A percentile compares a stretch with the other conserved stretches of the same genome.
Conservation (phyloP, 352 stramenopile species). For the Globisporangium alternatum region DNA sequence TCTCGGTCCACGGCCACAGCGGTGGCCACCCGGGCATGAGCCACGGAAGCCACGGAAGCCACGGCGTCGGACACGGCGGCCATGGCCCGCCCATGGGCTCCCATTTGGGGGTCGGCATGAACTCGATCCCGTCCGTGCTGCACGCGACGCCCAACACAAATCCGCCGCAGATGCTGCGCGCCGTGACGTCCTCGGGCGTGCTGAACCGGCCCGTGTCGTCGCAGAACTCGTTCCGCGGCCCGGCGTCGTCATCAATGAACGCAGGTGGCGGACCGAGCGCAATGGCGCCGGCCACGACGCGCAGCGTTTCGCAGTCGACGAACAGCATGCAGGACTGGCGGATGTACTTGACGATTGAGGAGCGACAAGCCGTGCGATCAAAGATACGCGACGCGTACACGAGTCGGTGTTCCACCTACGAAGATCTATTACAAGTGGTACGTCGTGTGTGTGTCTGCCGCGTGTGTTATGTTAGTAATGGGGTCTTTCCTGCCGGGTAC, state of each 20-base stretch:
- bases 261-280: conserved; percentile 15
- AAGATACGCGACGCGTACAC: conserved; percentile 88
- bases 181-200: conserved; percentile 77
- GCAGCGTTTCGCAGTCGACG: conserved; percentile 58
- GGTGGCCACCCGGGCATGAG: conserved; percentile 23
- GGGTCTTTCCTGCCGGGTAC: neutral
- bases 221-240: conserved; percentile 24
- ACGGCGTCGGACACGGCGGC: neutral
- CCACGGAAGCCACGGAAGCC: conserved; percentile 23
- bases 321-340: conserved; percentile 83
- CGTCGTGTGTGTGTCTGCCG: conserved; percentile 2
- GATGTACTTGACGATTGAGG: conserved; percentile 90
- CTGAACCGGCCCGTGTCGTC: conserved; percentile 59
- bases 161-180: conserved; percentile 80
- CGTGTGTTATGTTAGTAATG: conserved; percentile 5
- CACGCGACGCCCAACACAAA: conserved; percentile 66
- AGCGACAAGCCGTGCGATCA: conserved; percentile 82
- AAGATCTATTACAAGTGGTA: conserved; percentile 88
- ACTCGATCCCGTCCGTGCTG: conserved; percentile 76
- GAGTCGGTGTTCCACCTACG: conserved; percentile 79
- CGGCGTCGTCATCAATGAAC: conserved; percentile 17
- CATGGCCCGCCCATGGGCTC: conserved; percentile 12
- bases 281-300: conserved; percentile 33
- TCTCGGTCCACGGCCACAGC: conserved; percentile 14
- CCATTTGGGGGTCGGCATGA: conserved; percentile 64